Percentiles rank a stretch among this genome's conserved stretches.
phyloP scores from a whole-genome alignment of 2,329 filamentous ascomycete genomes.

The Lojkania enalia region DNA sequence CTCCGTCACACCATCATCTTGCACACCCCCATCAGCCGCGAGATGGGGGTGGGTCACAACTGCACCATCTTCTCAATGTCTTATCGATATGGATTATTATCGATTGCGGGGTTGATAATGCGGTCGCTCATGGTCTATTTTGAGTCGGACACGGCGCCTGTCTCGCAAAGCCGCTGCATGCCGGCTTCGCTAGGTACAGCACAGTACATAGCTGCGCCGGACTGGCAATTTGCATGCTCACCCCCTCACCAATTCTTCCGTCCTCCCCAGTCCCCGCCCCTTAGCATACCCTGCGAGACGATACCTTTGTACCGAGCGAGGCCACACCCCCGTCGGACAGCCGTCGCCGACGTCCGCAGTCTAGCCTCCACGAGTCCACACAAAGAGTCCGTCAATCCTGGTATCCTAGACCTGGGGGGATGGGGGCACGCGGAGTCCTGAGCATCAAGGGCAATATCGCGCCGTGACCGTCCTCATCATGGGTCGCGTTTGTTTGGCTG shows the following conservation, averaged over 20 bases:
- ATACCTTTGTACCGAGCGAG: slow-evolving; percentile 5
- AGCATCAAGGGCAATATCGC: slow-evolving; percentile 10
- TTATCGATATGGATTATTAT: slow-evolving; percentile 23
- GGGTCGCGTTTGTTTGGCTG: slow-evolving; percentile 16
- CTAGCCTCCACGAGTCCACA: slow-evolving; percentile 4
- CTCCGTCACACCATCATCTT: slow-evolving; percentile 34
- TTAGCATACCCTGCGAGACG: not conserved
- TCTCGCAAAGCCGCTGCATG: slow-evolving; percentile 10
- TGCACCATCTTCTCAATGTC: slow-evolving; percentile 8
- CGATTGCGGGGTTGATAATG: not conserved
- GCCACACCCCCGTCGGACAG: slow-evolving; percentile 7
- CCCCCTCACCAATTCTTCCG: slow-evolving; percentile 11
- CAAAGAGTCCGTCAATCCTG: not conserved
- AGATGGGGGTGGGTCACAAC: slow-evolving; percentile 22
- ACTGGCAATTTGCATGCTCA: not conserved
- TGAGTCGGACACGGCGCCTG: slow-evolving; percentile 12
- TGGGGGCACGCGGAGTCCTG: slow-evolving; percentile 1
- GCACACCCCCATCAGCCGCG: too few species aligned
- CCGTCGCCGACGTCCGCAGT: slow-evolving; percentile 7
- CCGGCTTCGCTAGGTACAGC: slow-evolving; percentile 1
- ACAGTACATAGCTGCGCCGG: not conserved
- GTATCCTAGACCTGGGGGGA: not conserved
- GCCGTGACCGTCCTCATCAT: slow-evolving; percentile 10
- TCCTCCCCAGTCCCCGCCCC: slow-evolving; percentile 3
- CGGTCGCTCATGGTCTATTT: slow-evolving; percentile 3